phyloP scores from a whole-genome alignment of 805 yeast genomes.

The Zygotorulaspora chibaensis region DNA sequence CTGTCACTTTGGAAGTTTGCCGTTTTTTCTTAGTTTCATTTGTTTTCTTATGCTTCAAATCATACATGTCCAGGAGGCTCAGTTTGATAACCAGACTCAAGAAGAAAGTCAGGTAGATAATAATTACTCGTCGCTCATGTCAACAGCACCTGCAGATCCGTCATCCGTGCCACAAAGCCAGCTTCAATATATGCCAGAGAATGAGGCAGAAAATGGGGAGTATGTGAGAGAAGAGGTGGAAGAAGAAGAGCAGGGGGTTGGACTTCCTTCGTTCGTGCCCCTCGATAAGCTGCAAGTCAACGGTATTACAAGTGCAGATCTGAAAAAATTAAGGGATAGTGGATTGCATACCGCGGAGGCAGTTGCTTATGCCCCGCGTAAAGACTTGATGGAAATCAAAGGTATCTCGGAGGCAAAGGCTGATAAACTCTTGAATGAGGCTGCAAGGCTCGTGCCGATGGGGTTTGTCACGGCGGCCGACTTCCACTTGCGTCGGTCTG shows the following conservation, averaged over 20 bases:
- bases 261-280: conserved; percentile 35
- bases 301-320: conserved; percentile 77
- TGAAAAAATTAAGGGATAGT: conserved; percentile 72
- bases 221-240: conserved; percentile 8
- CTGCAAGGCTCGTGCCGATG: conserved; percentile 83
- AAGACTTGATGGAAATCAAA: conserved; percentile 68
- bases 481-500: conserved; percentile 83
- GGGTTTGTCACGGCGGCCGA: conserved; percentile 98
- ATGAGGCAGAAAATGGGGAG: conserved; percentile 4
- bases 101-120: conserved; percentile 9
- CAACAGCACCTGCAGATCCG: conserved; percentile 26
- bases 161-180: conserved; percentile 17
- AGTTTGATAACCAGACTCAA: conserved; percentile 2
- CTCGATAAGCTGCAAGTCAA: conserved; percentile 53
- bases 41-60: conserved; percentile 10
- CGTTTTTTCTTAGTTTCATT: background rate
- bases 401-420: conserved; percentile 97
- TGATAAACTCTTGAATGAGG: conserved; percentile 75
- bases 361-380: conserved; percentile 88
- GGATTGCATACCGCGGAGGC: conserved; percentile 90
- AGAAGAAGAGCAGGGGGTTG: conserved; percentile 50
- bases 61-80: conserved; percentile 11
- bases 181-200: conserved; percentile 1
- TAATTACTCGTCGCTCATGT: conserved; percentile 18
- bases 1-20: background rate